A percentile compares a stretch with the other conserved stretches of the same genome.
phyloP scores from a whole-genome alignment of 805 yeast species.

The Sugiyamaella smithiae region DNA sequence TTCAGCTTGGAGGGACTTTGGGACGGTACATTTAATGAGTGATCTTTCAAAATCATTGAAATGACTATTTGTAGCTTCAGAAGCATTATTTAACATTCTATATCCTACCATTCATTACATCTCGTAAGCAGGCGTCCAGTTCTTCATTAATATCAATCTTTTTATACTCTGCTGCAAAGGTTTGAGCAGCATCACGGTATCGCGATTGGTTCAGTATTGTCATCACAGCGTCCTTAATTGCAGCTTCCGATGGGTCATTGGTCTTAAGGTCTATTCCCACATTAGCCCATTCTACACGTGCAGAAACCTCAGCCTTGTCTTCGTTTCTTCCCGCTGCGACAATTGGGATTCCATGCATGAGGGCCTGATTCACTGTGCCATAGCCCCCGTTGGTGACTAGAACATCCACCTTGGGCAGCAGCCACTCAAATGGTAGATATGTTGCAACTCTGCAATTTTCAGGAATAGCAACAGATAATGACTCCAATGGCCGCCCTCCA shows the following conservation, averaged over 20 bases:
- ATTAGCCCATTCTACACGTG: slow-evolving; percentile 2
- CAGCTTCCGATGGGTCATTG: background rate
- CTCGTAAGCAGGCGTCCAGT: background rate
- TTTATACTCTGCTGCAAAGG: slow-evolving; percentile 1
- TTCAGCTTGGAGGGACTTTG: slow-evolving; percentile 87
- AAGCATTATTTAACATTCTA: no score
- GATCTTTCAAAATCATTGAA: no score
- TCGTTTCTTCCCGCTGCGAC: slow-evolving; percentile 6
- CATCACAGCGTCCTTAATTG: slow-evolving; percentile 1
- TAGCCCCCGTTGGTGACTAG: slow-evolving; percentile 7
- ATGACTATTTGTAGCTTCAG: no score
- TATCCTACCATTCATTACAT: no score
- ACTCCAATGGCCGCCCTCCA: background rate
- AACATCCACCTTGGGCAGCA: slow-evolving; percentile 6
- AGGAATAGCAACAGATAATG: background rate
- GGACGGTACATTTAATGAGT: slow-evolving; percentile 23
- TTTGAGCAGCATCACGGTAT: background rate
- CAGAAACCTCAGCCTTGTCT: slow-evolving; percentile 5
- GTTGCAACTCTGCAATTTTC: background rate
- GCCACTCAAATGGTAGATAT: slow-evolving; percentile 9
- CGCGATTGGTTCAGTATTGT: background rate
- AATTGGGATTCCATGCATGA: slow-evolving; percentile 6
- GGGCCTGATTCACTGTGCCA: slow-evolving; percentile 2
- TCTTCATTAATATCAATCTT: background rate
- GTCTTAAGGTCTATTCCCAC: slow-evolving; percentile 5